Evolutionary conservation across 23 red algal genomes (phyloP).

Genomic region (Gracilaria domingensis): DNA sequence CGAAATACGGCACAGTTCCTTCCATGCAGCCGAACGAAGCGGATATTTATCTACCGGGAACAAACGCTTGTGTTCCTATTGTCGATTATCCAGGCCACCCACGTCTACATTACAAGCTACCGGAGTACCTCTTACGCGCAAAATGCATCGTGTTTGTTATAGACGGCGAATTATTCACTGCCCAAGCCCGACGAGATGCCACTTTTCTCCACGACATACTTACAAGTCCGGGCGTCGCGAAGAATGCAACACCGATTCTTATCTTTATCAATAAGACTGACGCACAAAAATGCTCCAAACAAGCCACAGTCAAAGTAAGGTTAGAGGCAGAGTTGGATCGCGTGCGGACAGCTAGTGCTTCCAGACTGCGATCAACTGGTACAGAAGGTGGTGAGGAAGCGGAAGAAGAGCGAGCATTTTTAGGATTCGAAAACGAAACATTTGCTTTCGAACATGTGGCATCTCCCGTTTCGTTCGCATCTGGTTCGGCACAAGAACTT

Average conservation of each 20-base stretch:
- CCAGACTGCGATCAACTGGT: conserved; percentile 36
- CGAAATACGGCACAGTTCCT: conserved; percentile 69
- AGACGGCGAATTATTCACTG: conserved; percentile 52
- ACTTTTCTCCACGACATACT: conserved; percentile 49
- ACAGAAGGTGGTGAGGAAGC: conserved; percentile 12
- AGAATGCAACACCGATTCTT: conserved; percentile 50
- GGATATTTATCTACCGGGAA: conserved; percentile 6
- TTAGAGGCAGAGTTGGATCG: conserved; percentile 67
- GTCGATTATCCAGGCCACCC: conserved; percentile 67
- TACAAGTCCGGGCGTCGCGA: conserved; percentile 38
- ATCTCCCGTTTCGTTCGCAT: conserved; percentile 34
- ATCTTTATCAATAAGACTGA: conserved; percentile 67
- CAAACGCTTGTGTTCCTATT: conserved; percentile 12
- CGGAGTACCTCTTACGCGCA: conserved; percentile 15
- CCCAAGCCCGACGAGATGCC: conserved; percentile 62
- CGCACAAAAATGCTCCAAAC: conserved; percentile 33
- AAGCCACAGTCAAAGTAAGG: conserved; percentile 48
- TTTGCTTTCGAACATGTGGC: conserved; percentile 66
- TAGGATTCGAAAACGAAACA: conserved; percentile 60
- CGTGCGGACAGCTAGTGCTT: conserved; percentile 32
- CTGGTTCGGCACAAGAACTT: conserved; percentile 38
- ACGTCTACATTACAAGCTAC: conserved; percentile 40
- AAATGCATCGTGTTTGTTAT: conserved; percentile 67
- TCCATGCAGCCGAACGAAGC: conserved; percentile 61
- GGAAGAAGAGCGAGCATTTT: conserved; percentile 60